Evolutionary conservation across 108 stramenopile species (phyloP).

Genomic region (Stephanodiscus triporus): DNA sequence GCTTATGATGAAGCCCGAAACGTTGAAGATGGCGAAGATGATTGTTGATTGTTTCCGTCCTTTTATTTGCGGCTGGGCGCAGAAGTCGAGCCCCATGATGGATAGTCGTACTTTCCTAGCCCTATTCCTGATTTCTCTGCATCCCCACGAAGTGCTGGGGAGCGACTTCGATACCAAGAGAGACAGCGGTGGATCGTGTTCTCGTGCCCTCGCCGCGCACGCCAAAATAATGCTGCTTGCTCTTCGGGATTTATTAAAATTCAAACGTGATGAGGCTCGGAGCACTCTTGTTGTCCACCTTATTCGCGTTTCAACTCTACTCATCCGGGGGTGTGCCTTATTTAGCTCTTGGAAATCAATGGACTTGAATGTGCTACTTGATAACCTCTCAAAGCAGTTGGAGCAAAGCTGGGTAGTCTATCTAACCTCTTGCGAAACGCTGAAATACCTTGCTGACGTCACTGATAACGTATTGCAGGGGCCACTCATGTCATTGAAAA

Average conservation of each 20-base stretch:
- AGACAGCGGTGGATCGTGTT: slow-evolving; percentile 1
- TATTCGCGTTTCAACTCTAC: not conserved
- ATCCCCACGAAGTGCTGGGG: slow-evolving; percentile 42
- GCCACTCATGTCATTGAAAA: slow-evolving; percentile 28
- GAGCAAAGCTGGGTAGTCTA: slow-evolving; percentile 50
- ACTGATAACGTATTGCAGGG: not conserved
- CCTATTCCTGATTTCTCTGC: slow-evolving; percentile 31
- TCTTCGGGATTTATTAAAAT: too few relatives aligned
- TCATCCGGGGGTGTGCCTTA: not conserved
- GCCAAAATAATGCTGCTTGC: slow-evolving; percentile 6
- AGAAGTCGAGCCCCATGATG: not conserved
- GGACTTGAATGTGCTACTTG: slow-evolving; percentile 29
- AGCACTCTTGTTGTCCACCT: too few relatives aligned
- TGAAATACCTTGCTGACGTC: slow-evolving; percentile 25
- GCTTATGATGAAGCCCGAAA: slow-evolving; percentile 37
- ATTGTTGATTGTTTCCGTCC: slow-evolving; percentile 27
- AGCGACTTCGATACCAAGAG: slow-evolving; percentile 13
- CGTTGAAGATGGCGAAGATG: slow-evolving; percentile 13
- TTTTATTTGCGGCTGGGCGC: not conserved
- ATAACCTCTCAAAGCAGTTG: slow-evolving; percentile 20
- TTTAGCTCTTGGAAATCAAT: slow-evolving; percentile 33
- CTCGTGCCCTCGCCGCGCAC: too few relatives aligned
- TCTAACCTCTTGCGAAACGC: slow-evolving; percentile 32
- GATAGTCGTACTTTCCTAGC: slow-evolving; percentile 38
- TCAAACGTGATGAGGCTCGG: too few relatives aligned